Evolutionary conservation across 805 yeast species (phyloP).

Genomic region (Candida pseudoglaebosa): DNA sequence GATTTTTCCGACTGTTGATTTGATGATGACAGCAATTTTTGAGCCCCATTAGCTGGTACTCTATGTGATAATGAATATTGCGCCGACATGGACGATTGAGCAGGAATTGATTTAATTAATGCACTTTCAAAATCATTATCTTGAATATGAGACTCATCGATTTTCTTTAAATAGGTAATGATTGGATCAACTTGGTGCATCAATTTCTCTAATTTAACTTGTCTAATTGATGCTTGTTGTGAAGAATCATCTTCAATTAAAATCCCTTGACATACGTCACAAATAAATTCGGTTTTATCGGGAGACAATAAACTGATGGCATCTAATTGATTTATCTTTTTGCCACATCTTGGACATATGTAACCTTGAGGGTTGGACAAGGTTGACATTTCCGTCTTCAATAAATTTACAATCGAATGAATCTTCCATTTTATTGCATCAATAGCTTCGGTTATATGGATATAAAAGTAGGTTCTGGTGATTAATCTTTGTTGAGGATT

Average conservation of each 20-base stretch:
- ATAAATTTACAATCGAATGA: slow-evolving; percentile 72
- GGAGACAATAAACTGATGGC: slow-evolving; percentile 79
- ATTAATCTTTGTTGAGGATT: slow-evolving; percentile 59
- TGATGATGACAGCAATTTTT: slow-evolving; percentile 26
- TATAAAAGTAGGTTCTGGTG: slow-evolving; percentile 76
- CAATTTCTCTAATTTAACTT: slow-evolving; percentile 72
- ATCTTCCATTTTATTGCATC: slow-evolving; percentile 97
- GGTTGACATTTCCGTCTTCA: slow-evolving; percentile 79
- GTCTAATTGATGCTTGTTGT: slow-evolving; percentile 74
- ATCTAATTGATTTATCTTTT: slow-evolving; percentile 80
- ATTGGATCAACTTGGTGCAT: slow-evolving; percentile 91
- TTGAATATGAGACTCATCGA: slow-evolving; percentile 37
- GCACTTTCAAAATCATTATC: slow-evolving; percentile 48
- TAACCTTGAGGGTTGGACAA: slow-evolving; percentile 92
- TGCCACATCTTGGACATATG: slow-evolving; percentile 80
- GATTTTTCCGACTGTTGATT: slow-evolving; percentile 49
- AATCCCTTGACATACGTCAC: slow-evolving; percentile 76
- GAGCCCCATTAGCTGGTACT: slow-evolving; percentile 20
- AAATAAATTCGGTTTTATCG: slow-evolving; percentile 74
- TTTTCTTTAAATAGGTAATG: slow-evolving; percentile 66
- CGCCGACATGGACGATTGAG: slow-evolving; percentile 64
- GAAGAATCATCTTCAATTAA: slow-evolving; percentile 86
- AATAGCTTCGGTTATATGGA: slow-evolving; percentile 88
- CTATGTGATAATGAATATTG: slow-evolving; percentile 61
- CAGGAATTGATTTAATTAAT: slow-evolving; percentile 78